Base-by-base conservation (phyloP, 169 alveolate genomes). In the Plasmodium falciparum region DNA sequence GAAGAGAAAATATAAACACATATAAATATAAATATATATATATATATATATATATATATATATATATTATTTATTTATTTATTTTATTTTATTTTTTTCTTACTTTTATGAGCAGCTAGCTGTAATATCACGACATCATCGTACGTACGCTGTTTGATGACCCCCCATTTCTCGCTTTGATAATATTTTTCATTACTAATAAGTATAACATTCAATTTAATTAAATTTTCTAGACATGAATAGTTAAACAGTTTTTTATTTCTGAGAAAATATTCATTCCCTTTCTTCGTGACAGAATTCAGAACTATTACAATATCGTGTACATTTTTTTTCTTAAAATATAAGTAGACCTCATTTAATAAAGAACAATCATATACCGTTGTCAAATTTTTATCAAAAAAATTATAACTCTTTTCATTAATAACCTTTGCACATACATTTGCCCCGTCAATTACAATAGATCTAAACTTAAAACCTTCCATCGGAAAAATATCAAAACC, bases 371-470 rank as follows among this genome's bases (percentile, higher is more conserved):
- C 89, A 63, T 75, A 75, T 43, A 75, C 24, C 24, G 49, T 63
- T 15, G 66, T 39, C 56, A 63, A 20, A 63, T 75, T 49, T 26
- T 45, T 12, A 20, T 75, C 89, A 13, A 11, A 29, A n/a, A 43
- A 24, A 75, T 63, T 45, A 7, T 24, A 29, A 7, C 49, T 13
- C 4, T 75, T 66, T 11, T 75, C 63, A 47, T 75, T 33, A 6
- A 80, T 80, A 29, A 80, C 33, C 24, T 69, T 66, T 7, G 90
- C 90, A 50, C 83, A 80, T 6, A 80, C 90, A 66, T 80, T 80
- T 67, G 90, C 90, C n/a, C 90, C 90, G 56, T 80, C 90, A 12
- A 80, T 80, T 22, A 80, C 58, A 22, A 80, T 69, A 15, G 74
- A 24, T 80, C 90, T 24, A 58, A 66, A 80, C n/a, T 80, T 80